Conservation (phyloP, 352 stramenopile species). For the Pythium aquatile region DNA sequence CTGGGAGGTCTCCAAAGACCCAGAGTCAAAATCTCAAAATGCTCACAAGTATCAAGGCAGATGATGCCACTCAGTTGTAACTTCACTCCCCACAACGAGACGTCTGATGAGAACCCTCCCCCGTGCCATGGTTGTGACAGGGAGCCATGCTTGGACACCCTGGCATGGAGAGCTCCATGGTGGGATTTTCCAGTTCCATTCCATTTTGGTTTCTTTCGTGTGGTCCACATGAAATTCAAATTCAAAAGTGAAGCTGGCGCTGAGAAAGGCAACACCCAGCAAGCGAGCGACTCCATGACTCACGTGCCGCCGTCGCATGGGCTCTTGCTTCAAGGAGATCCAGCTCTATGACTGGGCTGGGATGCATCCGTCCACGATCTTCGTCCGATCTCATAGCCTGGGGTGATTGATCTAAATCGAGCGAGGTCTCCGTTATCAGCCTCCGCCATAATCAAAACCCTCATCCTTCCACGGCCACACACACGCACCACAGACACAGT, state of each 20-base stretch:
- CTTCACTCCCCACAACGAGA: too few relatives aligned
- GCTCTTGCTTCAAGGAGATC: neutral
- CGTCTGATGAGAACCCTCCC: neutral
- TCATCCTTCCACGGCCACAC: neutral
- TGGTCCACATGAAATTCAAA: neutral
- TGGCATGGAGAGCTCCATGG: neutral
- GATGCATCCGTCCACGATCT: neutral
- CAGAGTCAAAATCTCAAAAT: too few relatives aligned
- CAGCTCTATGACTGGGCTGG: neutral
- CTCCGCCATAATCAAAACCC: neutral
- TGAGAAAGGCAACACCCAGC: neutral
- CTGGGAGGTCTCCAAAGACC: too few relatives aligned
- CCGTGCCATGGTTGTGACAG: neutral
- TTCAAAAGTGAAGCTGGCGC: neutral
- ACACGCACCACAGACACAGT: neutral
- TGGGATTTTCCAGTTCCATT: neutral
- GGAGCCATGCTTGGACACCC: neutral
- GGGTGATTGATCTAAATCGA: conserved; percentile 1
- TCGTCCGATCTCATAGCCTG: neutral
- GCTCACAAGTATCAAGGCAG: too few relatives aligned
- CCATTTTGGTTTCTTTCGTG: neutral
- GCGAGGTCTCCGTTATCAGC: neutral
- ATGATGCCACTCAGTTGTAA: too few relatives aligned
- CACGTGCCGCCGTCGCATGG: neutral
- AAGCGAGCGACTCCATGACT: neutral